Conservation (phyloP, 371 early-diverging fungal genomes). For the Syncephalastrum sp. region DNA sequence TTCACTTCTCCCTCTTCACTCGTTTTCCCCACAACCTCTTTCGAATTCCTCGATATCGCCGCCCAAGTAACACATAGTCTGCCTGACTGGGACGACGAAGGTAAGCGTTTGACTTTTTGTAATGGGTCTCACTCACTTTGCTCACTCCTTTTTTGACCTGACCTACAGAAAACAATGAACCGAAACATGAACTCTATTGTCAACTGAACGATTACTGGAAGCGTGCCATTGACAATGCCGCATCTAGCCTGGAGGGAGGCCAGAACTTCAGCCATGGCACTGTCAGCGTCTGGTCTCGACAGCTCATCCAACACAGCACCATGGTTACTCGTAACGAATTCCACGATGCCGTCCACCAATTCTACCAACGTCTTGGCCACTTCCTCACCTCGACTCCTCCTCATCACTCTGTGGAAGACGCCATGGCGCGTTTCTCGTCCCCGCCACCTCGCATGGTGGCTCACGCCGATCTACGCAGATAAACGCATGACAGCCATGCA, state of each 20-base stretch:
- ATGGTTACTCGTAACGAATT: slow-evolving; percentile 49
- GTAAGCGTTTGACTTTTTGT: slow-evolving; percentile 7
- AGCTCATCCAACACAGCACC: slow-evolving; percentile 62
- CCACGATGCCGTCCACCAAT: slow-evolving; percentile 65
- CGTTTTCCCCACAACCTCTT: slow-evolving; percentile 73
- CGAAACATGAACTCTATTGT: slow-evolving; percentile 65
- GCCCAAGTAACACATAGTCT: slow-evolving; percentile 74
- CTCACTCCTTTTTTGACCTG: background rate
- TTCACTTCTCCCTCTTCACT: slow-evolving; percentile 65
- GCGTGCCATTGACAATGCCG: slow-evolving; percentile 68
- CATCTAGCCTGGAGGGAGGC: slow-evolving; percentile 72
- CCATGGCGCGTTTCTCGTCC: slow-evolving; percentile 24
- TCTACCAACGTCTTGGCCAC: slow-evolving; percentile 67
- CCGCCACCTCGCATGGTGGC: slow-evolving; percentile 34
- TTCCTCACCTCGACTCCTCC: slow-evolving; percentile 28
- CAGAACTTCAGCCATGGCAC: slow-evolving; percentile 71
- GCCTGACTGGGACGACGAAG: slow-evolving; percentile 77
- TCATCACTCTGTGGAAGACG: slow-evolving; percentile 26
- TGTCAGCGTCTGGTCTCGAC: slow-evolving; percentile 81
- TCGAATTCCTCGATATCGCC: slow-evolving; percentile 79
- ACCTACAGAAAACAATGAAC: slow-evolving; percentile 57
- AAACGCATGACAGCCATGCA: background rate
- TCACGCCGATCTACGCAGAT: slow-evolving; percentile 25
- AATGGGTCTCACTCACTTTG: background rate
- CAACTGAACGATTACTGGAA: slow-evolving; percentile 79